Base-by-base conservation (phyloP, 257 asterid species). In the Euphrasia confusa region DNA sequence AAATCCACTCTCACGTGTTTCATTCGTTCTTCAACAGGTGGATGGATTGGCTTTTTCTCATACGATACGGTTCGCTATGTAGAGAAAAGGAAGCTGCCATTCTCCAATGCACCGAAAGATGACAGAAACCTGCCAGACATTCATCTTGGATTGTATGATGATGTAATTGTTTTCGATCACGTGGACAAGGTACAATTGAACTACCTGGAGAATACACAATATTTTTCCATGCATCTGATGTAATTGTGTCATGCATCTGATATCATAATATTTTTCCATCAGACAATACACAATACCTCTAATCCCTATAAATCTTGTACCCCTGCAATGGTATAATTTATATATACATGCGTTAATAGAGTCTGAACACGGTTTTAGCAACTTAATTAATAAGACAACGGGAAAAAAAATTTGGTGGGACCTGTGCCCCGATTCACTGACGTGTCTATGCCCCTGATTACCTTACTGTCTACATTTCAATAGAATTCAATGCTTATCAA, bases 41-140 rank as follows among this genome's bases (percentile, higher is more conserved):
- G 98, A 67, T 91, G 98, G 98, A 90, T 88, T 66, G 98, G 98
- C 4, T 86, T 79, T 71, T 88, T 91, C 73, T 88, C 98, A 13
- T 91, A 91, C 15, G 98, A 91, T 61, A 86, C 96, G 1, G 95
- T 86, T 68, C 90, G 98, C 11, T 91, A 82, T 65, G 65, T 65
- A 1, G 98, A 84, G 75, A 81, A 72, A 72, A 82, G 71, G 73
- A 91, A 78, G 79, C 66, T 88, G 37, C 81, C 95, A 35, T 91
- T 91, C 72, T 67, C 83, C 44, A 64, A 7, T 7, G 94, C 96
- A 7, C 94, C 92, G 50, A 72, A 15, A 15, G 98, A 88, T 72
- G 98, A 88, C 65, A 67, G 94, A 53, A 72, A 84, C 64, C 78
- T 91, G 60, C 69, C 95, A 11, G 99, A 92, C 75, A 79, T 92